A percentile compares a stretch with the other conserved stretches of the same genome.
phyloP scores from a whole-genome alignment of 768 basidiomycete species.

The Tulasnella calospora region DNA sequence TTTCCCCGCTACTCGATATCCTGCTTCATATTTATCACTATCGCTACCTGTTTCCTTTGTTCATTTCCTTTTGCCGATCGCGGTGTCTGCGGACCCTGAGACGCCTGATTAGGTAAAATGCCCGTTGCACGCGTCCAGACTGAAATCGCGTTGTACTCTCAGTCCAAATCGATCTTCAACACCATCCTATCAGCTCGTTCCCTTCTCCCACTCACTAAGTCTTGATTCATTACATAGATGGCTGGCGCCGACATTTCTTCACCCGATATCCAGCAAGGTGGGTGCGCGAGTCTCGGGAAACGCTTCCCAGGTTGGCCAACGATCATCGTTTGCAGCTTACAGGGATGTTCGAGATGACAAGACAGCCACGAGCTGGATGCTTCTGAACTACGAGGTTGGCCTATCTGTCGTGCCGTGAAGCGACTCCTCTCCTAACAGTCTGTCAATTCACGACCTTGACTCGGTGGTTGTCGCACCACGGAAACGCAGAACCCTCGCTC shows the following conservation, averaged over 20 bases:
- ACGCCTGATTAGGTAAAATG: slow-evolving; percentile 10
- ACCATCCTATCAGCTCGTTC: background rate
- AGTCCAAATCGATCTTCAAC: background rate
- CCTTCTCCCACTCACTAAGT: background rate
- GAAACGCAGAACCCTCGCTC: slow-evolving; percentile 14
- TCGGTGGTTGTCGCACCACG: background rate
- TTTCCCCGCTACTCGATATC: background rate
- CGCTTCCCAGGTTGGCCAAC: background rate
- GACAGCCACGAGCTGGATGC: slow-evolving; percentile 80
- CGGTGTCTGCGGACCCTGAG: background rate
- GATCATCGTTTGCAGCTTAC: slow-evolving; percentile 56
- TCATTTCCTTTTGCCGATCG: background rate
- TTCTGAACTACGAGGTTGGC: slow-evolving; percentile 80
- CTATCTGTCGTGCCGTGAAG: background rate
- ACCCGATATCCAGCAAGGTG: slow-evolving; percentile 13
- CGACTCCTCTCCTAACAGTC: background rate
- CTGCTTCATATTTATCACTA: background rate
- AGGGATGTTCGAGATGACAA: slow-evolving; percentile 81
- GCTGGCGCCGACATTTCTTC: background rate
- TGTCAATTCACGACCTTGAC: background rate
- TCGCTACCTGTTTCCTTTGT: background rate
- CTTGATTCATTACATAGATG: background rate
- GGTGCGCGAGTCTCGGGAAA: background rate
- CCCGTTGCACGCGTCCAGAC: background rate
- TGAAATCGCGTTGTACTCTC: background rate